phyloP scores from a whole-genome alignment of 2,329 filamentous ascomycete genomes.

The Phoma sp. region DNA sequence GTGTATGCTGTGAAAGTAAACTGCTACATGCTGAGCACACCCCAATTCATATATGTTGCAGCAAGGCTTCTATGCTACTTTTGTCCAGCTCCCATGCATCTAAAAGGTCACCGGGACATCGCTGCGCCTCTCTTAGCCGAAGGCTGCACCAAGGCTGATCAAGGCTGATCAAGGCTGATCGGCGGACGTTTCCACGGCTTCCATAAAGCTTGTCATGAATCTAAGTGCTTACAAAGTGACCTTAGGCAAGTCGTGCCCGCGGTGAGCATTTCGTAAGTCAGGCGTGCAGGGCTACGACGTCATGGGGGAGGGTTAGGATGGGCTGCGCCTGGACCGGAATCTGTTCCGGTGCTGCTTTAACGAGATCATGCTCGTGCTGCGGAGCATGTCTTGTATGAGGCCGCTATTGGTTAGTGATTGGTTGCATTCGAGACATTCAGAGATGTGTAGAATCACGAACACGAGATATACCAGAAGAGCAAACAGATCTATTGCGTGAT shows the following conservation, averaged over 20 bases:
- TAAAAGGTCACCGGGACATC: not conserved
- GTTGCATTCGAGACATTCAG: too few species aligned
- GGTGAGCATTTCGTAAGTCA: not conserved
- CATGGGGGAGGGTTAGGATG: not conserved
- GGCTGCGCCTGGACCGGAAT: not conserved
- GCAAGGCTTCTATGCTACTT: not conserved
- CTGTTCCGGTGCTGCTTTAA: not conserved
- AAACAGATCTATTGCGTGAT: too few species aligned
- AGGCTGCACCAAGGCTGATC: constrained; percentile 5
- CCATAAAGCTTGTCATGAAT: not conserved
- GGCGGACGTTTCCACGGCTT: not conserved
- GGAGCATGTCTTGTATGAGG: too few species aligned
- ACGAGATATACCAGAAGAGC: too few species aligned
- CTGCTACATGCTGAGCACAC: not conserved
- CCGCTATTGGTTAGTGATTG: too few species aligned
- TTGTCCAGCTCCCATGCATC: not conserved
- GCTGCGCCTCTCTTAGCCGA: constrained; percentile 1
- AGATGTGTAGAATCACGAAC: too few species aligned
- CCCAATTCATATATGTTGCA: not conserved
- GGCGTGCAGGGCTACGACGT: constrained; percentile 1
- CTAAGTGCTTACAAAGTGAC: not conserved
- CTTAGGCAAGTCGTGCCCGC: too few species aligned
- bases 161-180: constrained; percentile 9
- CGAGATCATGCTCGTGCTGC: too few species aligned
- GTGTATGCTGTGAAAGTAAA: not conserved